Evolutionary conservation across 805 yeast genomes (phyloP).

Genomic region (Yarrowia sp.): DNA sequence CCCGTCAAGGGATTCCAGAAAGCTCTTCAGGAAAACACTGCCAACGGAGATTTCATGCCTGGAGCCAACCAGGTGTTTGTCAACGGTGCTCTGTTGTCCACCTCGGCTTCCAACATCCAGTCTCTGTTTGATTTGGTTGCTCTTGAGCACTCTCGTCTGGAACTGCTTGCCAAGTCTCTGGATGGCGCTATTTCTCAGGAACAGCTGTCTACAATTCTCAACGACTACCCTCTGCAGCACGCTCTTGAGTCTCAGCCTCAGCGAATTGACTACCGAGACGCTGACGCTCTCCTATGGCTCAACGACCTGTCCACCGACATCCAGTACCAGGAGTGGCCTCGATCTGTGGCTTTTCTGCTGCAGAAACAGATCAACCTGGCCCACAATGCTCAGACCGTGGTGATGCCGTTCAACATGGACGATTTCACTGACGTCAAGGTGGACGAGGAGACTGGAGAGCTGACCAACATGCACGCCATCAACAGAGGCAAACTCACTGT

Average conservation of each 20-base stretch:
- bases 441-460: slow-evolving; percentile 8
- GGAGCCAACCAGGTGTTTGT: slow-evolving; percentile 57
- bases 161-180: background rate
- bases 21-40: slow-evolving; percentile 42
- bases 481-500: slow-evolving; percentile 43
- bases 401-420: slow-evolving; percentile 71
- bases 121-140: slow-evolving; percentile 51
- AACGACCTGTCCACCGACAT: slow-evolving; percentile 76
- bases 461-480: background rate
- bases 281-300: slow-evolving; percentile 58
- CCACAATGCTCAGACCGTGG: slow-evolving; percentile 77
- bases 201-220: slow-evolving; percentile 13
- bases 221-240: slow-evolving; percentile 24
- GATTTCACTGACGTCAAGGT: slow-evolving; percentile 60
- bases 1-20: slow-evolving; percentile 12
- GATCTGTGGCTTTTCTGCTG: slow-evolving; percentile 50
- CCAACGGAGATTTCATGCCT: slow-evolving; percentile 41
- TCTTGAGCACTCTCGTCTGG: slow-evolving; percentile 49
- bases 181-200: background rate
- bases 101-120: slow-evolving; percentile 50
- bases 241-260: slow-evolving; percentile 21
- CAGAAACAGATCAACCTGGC: slow-evolving; percentile 49
- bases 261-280: slow-evolving; percentile 35
- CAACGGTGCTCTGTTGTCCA: slow-evolving; percentile 70
- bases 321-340: slow-evolving; percentile 57